Conservation (phyloP, 352 stramenopile genomes). For the Thraustotheca clavata region DNA sequence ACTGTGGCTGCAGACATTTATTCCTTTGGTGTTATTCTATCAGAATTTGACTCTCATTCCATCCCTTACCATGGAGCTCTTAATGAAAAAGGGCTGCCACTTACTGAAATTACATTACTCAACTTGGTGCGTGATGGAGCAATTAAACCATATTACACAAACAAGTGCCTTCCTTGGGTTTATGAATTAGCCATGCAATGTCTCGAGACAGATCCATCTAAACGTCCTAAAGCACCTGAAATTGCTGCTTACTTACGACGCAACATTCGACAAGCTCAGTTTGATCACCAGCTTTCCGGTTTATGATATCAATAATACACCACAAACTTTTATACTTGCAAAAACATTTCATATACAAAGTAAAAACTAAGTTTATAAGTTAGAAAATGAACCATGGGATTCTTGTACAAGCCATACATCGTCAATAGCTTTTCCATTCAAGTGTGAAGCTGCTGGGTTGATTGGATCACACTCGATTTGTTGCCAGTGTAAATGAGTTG, state of each 20-base stretch:
- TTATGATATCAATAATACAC: too few relatives aligned
- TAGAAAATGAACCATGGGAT: constrained; percentile 80
- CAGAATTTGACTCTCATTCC: constrained; percentile 43
- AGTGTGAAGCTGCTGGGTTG: constrained; percentile 56
- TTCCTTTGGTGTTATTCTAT: constrained; percentile 46
- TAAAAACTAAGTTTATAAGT: too few relatives aligned
- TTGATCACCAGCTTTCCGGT: too few relatives aligned
- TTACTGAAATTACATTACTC: constrained; percentile 41
- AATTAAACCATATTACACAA: constrained; percentile 29
- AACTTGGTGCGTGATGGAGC: constrained; percentile 32
- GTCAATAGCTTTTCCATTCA: constrained; percentile 78
- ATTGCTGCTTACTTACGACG: too few relatives aligned
- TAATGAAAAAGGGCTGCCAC: constrained; percentile 25
- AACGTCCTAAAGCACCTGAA: too few relatives aligned
- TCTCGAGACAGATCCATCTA: constrained; percentile 26
- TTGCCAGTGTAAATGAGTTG: constrained; percentile 84
- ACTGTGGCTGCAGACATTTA: constrained; percentile 45
- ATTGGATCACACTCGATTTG: constrained; percentile 75
- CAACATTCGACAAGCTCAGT: too few relatives aligned
- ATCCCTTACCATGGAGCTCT: constrained; percentile 41
- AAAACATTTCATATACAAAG: too few relatives aligned
- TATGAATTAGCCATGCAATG: constrained; percentile 29
- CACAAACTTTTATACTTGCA: too few relatives aligned
- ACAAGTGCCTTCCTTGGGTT: constrained; percentile 32
- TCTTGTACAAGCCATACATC: constrained; percentile 87